phyloP scores from a whole-genome alignment of 1,284 basidiomycete genomes.

The Rhizoctonia solani region DNA sequence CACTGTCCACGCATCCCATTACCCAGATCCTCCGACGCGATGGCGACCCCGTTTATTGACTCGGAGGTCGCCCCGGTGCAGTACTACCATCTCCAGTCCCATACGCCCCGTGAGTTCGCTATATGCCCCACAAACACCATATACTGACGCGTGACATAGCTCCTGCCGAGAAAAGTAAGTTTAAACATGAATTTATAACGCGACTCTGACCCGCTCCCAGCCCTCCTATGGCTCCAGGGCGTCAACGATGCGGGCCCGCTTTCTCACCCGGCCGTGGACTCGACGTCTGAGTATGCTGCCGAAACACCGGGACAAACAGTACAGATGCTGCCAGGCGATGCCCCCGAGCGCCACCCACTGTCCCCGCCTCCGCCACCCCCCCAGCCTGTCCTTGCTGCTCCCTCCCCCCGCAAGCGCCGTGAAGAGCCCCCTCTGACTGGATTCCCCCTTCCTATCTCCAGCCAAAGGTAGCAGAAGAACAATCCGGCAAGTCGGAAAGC shows the following conservation, averaged over 20 bases:
- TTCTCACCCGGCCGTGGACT: slow-evolving; percentile 17
- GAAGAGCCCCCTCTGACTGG: slow-evolving; percentile 27
- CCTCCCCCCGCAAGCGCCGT: slow-evolving; percentile 16
- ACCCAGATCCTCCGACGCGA: not conserved
- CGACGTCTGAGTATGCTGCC: slow-evolving; percentile 24
- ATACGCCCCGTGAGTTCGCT: slow-evolving; percentile 20
- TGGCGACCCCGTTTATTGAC: slow-evolving; percentile 32
- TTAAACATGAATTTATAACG: not conserved
- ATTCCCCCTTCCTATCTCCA: slow-evolving; percentile 15
- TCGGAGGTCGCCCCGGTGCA: slow-evolving; percentile 27
- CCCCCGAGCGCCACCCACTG: slow-evolving; percentile 29
- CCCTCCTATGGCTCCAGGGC: slow-evolving; percentile 29
- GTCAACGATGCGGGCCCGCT: slow-evolving; percentile 26
- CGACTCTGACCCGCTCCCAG: not conserved
- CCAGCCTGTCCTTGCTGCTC: not conserved
- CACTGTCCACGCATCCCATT: not conserved
- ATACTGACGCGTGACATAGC: slow-evolving; percentile 20
- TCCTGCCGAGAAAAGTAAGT: slow-evolving; percentile 29
- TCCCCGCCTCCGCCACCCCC: slow-evolving; percentile 5
- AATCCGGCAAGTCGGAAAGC: slow-evolving; percentile 2
- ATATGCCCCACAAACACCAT: not conserved
- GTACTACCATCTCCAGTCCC: slow-evolving; percentile 29
- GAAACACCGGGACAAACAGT: slow-evolving; percentile 20
- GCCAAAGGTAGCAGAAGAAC: not conserved
- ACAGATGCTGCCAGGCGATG: slow-evolving; percentile 14